Evolutionary conservation across 164 flowering plant species (phyloP).

Genomic region (Warburgia ugandensis): DNA sequence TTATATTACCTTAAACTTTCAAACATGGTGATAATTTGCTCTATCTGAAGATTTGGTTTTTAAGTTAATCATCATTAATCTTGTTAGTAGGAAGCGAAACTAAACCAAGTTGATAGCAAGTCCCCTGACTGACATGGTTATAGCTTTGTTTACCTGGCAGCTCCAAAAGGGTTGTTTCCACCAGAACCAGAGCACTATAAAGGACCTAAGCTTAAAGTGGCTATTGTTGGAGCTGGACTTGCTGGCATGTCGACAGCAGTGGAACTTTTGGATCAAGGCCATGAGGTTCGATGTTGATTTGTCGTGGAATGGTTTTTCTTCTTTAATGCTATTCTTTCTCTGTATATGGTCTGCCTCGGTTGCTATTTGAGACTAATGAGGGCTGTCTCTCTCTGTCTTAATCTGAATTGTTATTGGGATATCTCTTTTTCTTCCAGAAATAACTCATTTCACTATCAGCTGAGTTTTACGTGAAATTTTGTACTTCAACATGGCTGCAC

Average conservation of each 20-base stretch:
- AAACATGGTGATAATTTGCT: not conserved
- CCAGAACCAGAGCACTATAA: conserved; percentile 91
- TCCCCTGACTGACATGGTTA: not conserved
- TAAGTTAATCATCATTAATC: too few relatives aligned
- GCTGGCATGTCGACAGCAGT: conserved; percentile 99
- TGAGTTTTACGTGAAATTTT: too few relatives aligned
- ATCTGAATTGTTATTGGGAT: too few relatives aligned
- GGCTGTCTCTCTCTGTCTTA: too few relatives aligned
- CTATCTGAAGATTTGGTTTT: not conserved
- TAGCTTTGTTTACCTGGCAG: conserved; percentile 34
- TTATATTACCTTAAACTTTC: not conserved
- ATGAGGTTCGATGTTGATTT: conserved; percentile 50
- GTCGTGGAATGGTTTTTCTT: not conserved
- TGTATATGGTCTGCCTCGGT: too few relatives aligned
- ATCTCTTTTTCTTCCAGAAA: too few relatives aligned
- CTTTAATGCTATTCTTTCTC: too few relatives aligned
- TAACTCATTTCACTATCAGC: too few relatives aligned
- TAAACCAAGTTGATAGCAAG: not conserved
- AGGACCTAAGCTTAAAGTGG: conserved; percentile 95
- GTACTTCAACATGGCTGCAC: too few relatives aligned
- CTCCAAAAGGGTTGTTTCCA: conserved; percentile 95
- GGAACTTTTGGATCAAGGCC: conserved; percentile 98
- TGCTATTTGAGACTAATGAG: too few relatives aligned
- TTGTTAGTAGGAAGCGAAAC: too few relatives aligned
- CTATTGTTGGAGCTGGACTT: conserved; percentile 98